These are phyloP conservation scores for Ophiobolus disseminans DNA, from an alignment of 2,329 filamentous ascomycete species.

Conservation along the genomic window DNA sequence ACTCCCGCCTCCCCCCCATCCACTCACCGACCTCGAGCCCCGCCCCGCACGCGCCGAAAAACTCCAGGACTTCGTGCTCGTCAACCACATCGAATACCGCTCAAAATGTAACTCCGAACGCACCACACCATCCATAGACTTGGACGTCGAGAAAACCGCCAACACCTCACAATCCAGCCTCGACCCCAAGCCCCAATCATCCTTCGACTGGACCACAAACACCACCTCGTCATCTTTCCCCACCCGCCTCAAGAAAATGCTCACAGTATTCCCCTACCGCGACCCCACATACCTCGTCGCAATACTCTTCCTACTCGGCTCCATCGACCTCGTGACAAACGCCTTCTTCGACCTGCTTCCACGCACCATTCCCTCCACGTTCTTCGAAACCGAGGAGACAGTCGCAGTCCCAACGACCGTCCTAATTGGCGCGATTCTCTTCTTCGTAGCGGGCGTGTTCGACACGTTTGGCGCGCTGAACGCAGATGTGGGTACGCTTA, in stretches of 20 bases:
- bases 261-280: slow-evolving; percentile 34
- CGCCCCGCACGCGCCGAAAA: slow-evolving; percentile 26
- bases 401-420: slow-evolving; percentile 32
- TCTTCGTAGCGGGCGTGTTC: slow-evolving; percentile 37
- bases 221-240: slow-evolving; percentile 13
- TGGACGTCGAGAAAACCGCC: slow-evolving; percentile 8
- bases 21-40: slow-evolving; percentile 15
- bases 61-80: slow-evolving; percentile 22
- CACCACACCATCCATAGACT: background rate
- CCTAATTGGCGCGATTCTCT: slow-evolving; percentile 34
- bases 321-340: slow-evolving; percentile 34
- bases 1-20: slow-evolving; percentile 3
- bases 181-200: slow-evolving; percentile 15
- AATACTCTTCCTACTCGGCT: slow-evolving; percentile 31
- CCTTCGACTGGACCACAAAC: slow-evolving; percentile 10
- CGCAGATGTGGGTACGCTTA: slow-evolving; percentile 26
- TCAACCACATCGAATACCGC: slow-evolving; percentile 31
- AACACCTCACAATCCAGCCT: slow-evolving; percentile 10
- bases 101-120: slow-evolving; percentile 29
- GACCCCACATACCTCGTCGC: slow-evolving; percentile 41
- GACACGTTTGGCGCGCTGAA: slow-evolving; percentile 35
- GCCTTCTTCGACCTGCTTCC: slow-evolving; percentile 37
- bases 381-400: slow-evolving; percentile 23
- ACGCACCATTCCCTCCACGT: slow-evolving; percentile 7
- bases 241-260: slow-evolving; percentile 17